phyloP scores from a whole-genome alignment of 2,329 filamentous ascomycete species.

The Emydomyces testavorans region DNA sequence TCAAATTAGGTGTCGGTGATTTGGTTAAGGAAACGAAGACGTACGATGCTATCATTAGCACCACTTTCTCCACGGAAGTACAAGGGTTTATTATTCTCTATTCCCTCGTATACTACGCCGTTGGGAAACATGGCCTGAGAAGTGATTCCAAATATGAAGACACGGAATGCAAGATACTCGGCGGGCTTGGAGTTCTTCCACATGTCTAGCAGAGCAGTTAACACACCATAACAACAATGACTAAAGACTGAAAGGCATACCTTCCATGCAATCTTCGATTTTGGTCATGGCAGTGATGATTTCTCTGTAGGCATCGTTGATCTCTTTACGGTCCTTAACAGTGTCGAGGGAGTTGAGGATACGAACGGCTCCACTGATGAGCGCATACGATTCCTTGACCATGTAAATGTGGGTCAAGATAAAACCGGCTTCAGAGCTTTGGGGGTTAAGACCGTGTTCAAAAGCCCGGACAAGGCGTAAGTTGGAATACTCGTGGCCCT shows the following conservation, averaged over 20 bases:
- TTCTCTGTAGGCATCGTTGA: slow-evolving; percentile 53
- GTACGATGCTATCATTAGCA: slow-evolving; percentile 81
- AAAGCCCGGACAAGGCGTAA: slow-evolving; percentile 82
- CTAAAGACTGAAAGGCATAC: slow-evolving; percentile 29
- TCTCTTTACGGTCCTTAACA: slow-evolving; percentile 41
- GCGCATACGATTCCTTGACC: slow-evolving; percentile 70
- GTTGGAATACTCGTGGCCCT: slow-evolving; percentile 47
- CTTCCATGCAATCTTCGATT: slow-evolving; percentile 71
- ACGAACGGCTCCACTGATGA: slow-evolving; percentile 61
- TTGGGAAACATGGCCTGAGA: slow-evolving; percentile 88
- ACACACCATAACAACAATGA: not conserved
- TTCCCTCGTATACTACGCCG: slow-evolving; percentile 79
- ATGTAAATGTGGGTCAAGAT: slow-evolving; percentile 94
- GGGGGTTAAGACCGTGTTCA: slow-evolving; percentile 74
- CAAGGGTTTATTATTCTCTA: slow-evolving; percentile 57
- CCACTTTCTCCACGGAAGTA: slow-evolving; percentile 86
- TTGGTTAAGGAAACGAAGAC: slow-evolving; percentile 11
- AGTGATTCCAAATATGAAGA: slow-evolving; percentile 95
- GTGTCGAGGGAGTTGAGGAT: slow-evolving; percentile 49
- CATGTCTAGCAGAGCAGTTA: slow-evolving; percentile 48
- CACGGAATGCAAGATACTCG: slow-evolving; percentile 80
- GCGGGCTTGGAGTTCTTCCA: slow-evolving; percentile 76
- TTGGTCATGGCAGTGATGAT: slow-evolving; percentile 54
- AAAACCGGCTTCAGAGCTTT: slow-evolving; percentile 85
- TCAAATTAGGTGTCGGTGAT: not conserved